phyloP scores from a whole-genome alignment of 495 filamentous ascomycete genomes.

The Neurospora cerealis region DNA sequence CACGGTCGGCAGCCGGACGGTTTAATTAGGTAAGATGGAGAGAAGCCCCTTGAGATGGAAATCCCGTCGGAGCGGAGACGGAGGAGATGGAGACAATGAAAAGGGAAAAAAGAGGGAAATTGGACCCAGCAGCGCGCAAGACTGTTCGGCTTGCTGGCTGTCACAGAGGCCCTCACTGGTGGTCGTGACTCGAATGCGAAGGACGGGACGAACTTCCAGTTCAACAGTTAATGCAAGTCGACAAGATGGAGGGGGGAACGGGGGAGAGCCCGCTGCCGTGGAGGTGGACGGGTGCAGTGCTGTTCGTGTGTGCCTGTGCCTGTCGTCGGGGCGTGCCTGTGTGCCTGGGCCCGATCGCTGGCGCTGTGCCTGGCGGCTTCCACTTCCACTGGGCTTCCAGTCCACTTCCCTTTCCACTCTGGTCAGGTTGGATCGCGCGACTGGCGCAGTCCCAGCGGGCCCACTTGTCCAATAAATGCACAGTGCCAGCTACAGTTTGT shows the following conservation, averaged over 20 bases:
- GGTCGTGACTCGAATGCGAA: not conserved
- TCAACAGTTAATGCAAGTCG: not conserved
- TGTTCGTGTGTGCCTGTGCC: not conserved
- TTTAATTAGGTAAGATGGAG: not conserved
- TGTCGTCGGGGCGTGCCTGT: not conserved
- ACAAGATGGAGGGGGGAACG: not conserved
- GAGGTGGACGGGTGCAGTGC: not conserved
- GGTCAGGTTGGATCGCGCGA: not conserved
- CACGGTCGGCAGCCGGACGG: not conserved
- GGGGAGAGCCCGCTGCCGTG: not conserved
- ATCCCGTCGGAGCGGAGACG: not conserved
- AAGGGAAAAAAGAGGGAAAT: conserved; percentile 2
- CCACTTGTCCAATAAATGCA: not conserved
- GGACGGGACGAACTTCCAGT: not conserved
- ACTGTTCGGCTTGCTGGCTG: conserved; percentile 12
- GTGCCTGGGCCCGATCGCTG: not conserved
- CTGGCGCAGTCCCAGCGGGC: not conserved
- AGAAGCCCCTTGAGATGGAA: not conserved
- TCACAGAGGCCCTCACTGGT: not conserved
- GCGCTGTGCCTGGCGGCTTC: not conserved
- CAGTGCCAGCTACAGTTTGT: not conserved
- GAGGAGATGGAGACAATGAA: not conserved
- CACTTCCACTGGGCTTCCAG: not conserved
- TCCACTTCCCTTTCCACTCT: not conserved
- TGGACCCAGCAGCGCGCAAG: conserved; percentile 18